Base-by-base conservation (phyloP, 805 yeast species). In the Candida michaelii region DNA sequence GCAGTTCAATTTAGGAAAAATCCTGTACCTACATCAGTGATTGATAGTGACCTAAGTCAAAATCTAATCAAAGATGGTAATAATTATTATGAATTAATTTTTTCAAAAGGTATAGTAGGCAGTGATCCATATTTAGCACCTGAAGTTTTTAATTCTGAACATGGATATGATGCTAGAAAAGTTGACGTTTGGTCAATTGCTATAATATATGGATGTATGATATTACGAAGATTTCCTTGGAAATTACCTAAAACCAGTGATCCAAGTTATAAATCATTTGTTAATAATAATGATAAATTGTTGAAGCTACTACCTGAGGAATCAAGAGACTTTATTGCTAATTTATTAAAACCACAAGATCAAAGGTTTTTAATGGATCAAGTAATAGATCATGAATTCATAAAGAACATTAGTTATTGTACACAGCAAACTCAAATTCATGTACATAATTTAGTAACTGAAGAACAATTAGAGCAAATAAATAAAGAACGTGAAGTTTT, bases 81-180 rank as follows among this genome's bases (percentile, higher is more conserved):
- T 49, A 79, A 76, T 40, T 60, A 63, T 6, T 77, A 73, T 42
- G 74, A 80, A 16, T 79, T 85, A 13, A 49, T 59, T 2, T 69
- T 74, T 45, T 89, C 96, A 0, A 74, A 77, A 31, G 98, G 98
- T 12, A 77, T 91, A 16, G 95, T 91, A 10, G 99, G 99, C 12
- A 85, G 95, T 1, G 99, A 91, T 62, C 98, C 99, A 2, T 91
- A 91, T 58, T 67, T 91, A 47, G 93, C 97, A 0, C 98, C 98
- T 0, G 99, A 91, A 61, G 90, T 91, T 32, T 73, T 91, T 43
- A 60, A 56, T 40, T 14, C 29, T 18, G 42, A 29, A 6, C 46
- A 51, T 16, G 74, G 73, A 2, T 91, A 91, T 61, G 97, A 91
- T 60, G 93, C 97, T 14, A 77, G 93, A 39, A 82, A 84, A 5